phyloP scores from a whole-genome alignment of 306 rosid genomes.

The Carpinus fangiana region DNA sequence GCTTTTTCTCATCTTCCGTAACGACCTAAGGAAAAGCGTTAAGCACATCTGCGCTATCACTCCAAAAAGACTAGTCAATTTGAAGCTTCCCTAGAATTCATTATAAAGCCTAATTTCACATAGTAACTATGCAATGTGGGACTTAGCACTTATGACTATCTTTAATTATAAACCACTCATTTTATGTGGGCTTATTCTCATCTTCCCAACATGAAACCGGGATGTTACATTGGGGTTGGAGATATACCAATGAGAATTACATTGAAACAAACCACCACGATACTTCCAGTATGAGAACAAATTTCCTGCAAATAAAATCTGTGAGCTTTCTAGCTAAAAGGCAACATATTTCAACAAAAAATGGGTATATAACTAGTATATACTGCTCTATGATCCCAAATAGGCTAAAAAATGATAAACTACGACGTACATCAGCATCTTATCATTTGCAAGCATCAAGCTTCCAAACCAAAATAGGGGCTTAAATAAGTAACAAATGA shows the following conservation, averaged over 20 bases:
- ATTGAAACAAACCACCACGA: neutral
- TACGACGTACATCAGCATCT: neutral
- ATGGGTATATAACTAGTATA: neutral
- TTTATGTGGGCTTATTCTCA: too few relatives aligned
- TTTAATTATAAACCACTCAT: too few relatives aligned
- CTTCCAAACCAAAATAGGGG: constrained; percentile 12
- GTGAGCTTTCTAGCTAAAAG: neutral
- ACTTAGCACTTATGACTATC: too few relatives aligned
- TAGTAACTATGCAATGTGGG: too few relatives aligned
- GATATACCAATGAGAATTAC: neutral
- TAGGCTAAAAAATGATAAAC: neutral
- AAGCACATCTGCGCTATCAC: too few relatives aligned
- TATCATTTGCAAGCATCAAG: constrained; percentile 3
- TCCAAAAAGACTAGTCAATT: too few relatives aligned
- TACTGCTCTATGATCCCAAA: neutral
- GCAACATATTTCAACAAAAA: neutral
- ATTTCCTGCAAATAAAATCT: neutral
- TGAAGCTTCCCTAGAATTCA: too few relatives aligned
- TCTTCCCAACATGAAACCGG: too few relatives aligned
- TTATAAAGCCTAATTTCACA: too few relatives aligned
- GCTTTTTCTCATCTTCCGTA: too few relatives aligned
- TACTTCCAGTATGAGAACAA: neutral
- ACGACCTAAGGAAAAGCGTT: too few relatives aligned
- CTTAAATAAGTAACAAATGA: neutral
- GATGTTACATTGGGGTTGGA: neutral